Evolutionary conservation across 495 filamentous ascomycete species (phyloP), one percentile per base, ranked within the genome.

Genomic region (Pyrenula aspistea): DNA sequence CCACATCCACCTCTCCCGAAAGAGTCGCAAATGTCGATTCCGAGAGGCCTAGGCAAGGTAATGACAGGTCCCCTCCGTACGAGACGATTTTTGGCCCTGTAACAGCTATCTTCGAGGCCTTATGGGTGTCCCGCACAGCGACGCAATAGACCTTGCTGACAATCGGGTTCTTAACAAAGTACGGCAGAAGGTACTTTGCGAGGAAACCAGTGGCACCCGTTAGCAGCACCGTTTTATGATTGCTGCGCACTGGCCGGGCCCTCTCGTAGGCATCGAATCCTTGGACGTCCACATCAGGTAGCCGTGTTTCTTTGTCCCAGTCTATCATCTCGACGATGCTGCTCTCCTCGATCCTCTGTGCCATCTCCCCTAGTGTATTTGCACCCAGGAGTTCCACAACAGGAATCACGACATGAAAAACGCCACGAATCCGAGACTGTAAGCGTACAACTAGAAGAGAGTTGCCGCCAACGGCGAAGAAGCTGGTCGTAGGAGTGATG

Each of bases 301-400:
- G 49, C 19, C 49, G 20, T 2, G 61, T 67, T 57, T 72, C 70
- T 10, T 12, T 15, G 1, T 66, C 65, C 70, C 70, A 71, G 22
- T 69, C 58, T 42, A 71, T 65, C 1, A 23, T 25, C 3, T 51
- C 53, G 19, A 61, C 61, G 1, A 8, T 50, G 12, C 53, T 12
- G 23, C 24, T 59, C 19, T 62, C 57, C 53, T 62, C 60, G 47
- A 67, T 60, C 23, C 52, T 22, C 12, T 22, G 10, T 0, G 68
- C 67, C 71, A 76, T 74, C 12, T 49, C 58, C 10, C 59, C 57
- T 2, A 75, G 59, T 1, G 72, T 73, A 42, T 64, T 70, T 0
- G 63, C 56, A 22, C 65, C 59, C 24, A 73, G 71, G 0, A 76
- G 62, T n/a, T 71, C 57, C 19, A 60, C 53, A 12, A 77, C 42